These are phyloP conservation scores for Jamesozyma gamospora DNA, from an alignment of 805 yeast genomes.

Conservation along the genomic window DNA sequence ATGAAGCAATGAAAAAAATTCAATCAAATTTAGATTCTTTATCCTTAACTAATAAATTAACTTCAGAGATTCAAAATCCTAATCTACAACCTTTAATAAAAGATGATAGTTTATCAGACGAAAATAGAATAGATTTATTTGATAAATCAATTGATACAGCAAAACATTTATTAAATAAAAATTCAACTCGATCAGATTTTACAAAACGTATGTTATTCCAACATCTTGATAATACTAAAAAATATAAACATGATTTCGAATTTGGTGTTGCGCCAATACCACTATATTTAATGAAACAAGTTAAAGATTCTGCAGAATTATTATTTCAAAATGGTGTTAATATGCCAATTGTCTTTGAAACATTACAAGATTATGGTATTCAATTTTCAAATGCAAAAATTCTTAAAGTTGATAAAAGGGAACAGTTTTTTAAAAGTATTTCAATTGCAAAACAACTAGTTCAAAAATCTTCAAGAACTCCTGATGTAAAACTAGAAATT, in stretches of 20 bases:
- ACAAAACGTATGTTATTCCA: slow-evolving; percentile 11
- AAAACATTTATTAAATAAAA: slow-evolving; percentile 10
- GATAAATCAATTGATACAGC: slow-evolving; percentile 17
- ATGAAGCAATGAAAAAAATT: slow-evolving; percentile 6
- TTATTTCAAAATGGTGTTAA: slow-evolving; percentile 22
- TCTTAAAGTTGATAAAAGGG: slow-evolving; percentile 15
- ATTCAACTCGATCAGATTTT: slow-evolving; percentile 12
- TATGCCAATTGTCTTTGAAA: slow-evolving; percentile 23
- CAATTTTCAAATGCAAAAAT: slow-evolving; percentile 9
- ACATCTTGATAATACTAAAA: slow-evolving; percentile 11
- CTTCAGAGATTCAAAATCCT: slow-evolving; percentile 3
- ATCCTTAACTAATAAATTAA: neutral
- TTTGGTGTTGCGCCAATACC: slow-evolving; percentile 7
- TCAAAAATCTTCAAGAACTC: slow-evolving; percentile 14
- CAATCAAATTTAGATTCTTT: slow-evolving; percentile 11
- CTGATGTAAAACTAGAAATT: slow-evolving; percentile 13
- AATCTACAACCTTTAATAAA: neutral
- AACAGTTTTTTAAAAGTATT: slow-evolving; percentile 22
- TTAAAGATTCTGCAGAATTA: slow-evolving; percentile 19
- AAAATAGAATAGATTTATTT: slow-evolving; percentile 8
- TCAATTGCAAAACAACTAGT: slow-evolving; percentile 21
- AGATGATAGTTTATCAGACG: neutral
- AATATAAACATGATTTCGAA: slow-evolving; percentile 14
- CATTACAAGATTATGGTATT: slow-evolving; percentile 23
- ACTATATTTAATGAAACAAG: slow-evolving; percentile 4